Percentiles rank a stretch among this genome's conserved stretches.
Conservation (phyloP, 2,329 filamentous ascomycete species). For the Epichloe coenophiala region DNA sequence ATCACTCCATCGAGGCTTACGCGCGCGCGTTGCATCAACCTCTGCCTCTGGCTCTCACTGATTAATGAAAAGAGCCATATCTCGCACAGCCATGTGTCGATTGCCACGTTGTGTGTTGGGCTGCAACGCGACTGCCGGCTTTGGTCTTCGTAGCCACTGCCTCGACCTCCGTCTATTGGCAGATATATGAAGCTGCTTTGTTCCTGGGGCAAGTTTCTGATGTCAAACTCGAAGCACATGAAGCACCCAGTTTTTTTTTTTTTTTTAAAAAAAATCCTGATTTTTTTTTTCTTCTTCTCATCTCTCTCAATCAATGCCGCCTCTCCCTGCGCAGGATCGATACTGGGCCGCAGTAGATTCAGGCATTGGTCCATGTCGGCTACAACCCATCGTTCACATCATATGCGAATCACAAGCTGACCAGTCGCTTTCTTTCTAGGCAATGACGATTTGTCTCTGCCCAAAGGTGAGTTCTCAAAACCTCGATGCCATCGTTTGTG, state of each 20-base stretch:
- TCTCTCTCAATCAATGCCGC: slow-evolving; percentile 8
- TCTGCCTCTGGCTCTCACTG: neutral
- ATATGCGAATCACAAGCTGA: slow-evolving; percentile 15
- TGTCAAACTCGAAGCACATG: neutral
- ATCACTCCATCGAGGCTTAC: neutral
- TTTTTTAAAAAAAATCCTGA: neutral
- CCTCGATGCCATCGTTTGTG: neutral
- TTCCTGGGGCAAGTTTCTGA: neutral
- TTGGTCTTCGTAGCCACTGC: neutral
- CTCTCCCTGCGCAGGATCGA: slow-evolving; percentile 11
- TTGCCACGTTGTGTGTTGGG: neutral
- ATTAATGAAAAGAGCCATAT: neutral
- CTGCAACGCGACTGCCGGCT: neutral
- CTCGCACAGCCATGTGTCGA: neutral
- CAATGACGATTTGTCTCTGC: slow-evolving; percentile 50
- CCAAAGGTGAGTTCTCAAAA: slow-evolving; percentile 38
- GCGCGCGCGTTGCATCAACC: neutral
- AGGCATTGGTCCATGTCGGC: slow-evolving; percentile 3
- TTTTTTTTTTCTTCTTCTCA: neutral
- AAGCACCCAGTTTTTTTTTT: neutral
- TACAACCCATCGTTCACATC: neutral
- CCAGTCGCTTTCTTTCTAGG: slow-evolving; percentile 24
- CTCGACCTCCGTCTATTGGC: neutral
- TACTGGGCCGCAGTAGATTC: slow-evolving; percentile 16
- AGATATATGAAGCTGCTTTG: neutral